A percentile compares a stretch with the other conserved stretches of the same genome.
Evolutionary conservation across 768 basidiomycete species (phyloP).

Genomic region (Sistotremastrum suecicum): DNA sequence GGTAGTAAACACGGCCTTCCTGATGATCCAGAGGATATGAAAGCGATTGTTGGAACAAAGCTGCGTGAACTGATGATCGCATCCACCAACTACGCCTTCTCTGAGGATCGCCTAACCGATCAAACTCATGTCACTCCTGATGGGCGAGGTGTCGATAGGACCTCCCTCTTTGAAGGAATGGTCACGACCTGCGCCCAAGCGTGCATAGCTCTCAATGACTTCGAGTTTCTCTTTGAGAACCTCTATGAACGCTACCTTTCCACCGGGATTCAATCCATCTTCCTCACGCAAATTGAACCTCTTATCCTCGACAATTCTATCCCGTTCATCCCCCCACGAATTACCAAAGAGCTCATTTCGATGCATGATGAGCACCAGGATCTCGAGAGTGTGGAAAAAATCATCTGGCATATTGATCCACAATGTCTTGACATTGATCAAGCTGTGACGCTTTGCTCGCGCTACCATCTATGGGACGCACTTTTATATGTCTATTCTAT

Average conservation of each 20-base stretch:
- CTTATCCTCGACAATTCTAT: constrained; percentile 69
- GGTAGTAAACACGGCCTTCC: constrained; percentile 86
- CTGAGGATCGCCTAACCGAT: constrained; percentile 89
- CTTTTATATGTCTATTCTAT: constrained; percentile 88
- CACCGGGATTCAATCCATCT: constrained; percentile 72
- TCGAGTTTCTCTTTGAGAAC: constrained; percentile 85
- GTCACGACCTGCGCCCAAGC: constrained; percentile 67
- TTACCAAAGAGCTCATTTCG: constrained; percentile 73
- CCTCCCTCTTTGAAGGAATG: constrained; percentile 77
- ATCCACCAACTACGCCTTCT: constrained; percentile 81
- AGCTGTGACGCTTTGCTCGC: constrained; percentile 74
- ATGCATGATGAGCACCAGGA: constrained; percentile 68
- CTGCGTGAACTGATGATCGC: constrained; percentile 76
- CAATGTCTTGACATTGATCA: constrained; percentile 87
- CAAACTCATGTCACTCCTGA: constrained; percentile 69
- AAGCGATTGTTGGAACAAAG: constrained; percentile 54
- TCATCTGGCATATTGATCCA: constrained; percentile 96
- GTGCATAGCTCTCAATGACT: constrained; percentile 66
- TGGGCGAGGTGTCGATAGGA: constrained; percentile 85
- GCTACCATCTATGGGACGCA: constrained; percentile 77
- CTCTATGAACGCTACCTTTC: constrained; percentile 84
- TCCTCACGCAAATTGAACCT: constrained; percentile 65
- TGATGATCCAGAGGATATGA: constrained; percentile 39
- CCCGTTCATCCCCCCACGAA: constrained; percentile 64
- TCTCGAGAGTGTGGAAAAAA: constrained; percentile 47